phyloP scores from a whole-genome alignment of 2,329 filamentous ascomycete genomes.

The Ophiostoma sp. region DNA sequence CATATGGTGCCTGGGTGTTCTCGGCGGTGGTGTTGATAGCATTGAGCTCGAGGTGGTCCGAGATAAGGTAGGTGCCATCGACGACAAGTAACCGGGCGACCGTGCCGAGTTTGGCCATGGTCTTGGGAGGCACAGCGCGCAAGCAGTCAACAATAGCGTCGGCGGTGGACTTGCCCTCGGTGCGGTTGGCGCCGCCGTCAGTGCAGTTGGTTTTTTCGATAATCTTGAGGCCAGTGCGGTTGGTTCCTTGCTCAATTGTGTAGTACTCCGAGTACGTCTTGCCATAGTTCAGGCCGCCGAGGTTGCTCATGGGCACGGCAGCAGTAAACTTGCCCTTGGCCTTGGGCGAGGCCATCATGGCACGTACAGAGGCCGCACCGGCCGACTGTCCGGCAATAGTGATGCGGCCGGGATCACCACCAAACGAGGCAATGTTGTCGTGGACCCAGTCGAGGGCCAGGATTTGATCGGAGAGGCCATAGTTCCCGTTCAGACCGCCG shows the following conservation, averaged over 20 bases:
- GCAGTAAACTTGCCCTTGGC: conserved; percentile 44
- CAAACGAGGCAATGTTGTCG: conserved; percentile 49
- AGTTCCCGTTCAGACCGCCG: conserved; percentile 44
- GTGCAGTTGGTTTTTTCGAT: conserved; percentile 49
- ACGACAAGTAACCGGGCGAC: conserved; percentile 51
- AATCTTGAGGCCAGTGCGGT: conserved; percentile 45
- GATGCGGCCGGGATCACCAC: conserved; percentile 52
- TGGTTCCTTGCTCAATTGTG: conserved; percentile 48
- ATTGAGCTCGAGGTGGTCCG: conserved; percentile 43
- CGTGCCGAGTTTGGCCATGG: conserved; percentile 37
- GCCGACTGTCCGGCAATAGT: conserved; percentile 53
- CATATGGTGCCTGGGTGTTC: conserved; percentile 45
- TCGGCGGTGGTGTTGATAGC: conserved; percentile 32
- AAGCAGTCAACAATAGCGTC: conserved; percentile 44
- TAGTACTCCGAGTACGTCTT: conserved; percentile 55
- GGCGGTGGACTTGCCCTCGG: conserved; percentile 30
- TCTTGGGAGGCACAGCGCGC: conserved; percentile 40
- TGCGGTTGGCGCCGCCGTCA: conserved; percentile 28
- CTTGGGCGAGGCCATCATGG: conserved; percentile 44
- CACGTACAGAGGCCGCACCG: conserved; percentile 48
- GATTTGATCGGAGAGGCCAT: conserved; percentile 45
- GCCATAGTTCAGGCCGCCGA: conserved; percentile 47
- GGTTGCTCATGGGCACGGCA: conserved; percentile 41
- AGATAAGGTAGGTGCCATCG: conserved; percentile 50
- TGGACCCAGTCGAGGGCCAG: conserved; percentile 46